Evolutionary conservation across 768 basidiomycete species (phyloP).

Genomic region (Phaffia tasmanica): DNA sequence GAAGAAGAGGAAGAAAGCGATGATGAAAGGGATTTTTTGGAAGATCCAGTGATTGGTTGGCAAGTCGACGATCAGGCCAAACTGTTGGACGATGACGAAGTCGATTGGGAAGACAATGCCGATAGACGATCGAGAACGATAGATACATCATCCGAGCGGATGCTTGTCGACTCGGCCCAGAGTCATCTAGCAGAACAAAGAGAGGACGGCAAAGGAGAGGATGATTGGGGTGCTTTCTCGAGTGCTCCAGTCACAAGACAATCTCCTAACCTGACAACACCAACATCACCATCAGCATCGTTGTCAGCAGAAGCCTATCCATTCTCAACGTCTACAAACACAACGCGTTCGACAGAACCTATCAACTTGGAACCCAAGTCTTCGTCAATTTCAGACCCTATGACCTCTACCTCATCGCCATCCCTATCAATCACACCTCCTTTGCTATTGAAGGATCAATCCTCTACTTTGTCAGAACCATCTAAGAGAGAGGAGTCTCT

Average conservation of each 20-base stretch:
- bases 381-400: background rate
- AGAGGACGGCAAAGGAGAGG: background rate
- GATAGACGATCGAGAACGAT: background rate
- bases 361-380: background rate
- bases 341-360: background rate
- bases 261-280: background rate
- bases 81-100: conserved; percentile 1
- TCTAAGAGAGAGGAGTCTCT: no score
- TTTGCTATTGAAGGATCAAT: no score
- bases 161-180: background rate
- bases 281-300: background rate
- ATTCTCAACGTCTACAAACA: background rate
- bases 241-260: background rate
- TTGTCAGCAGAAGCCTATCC: background rate
- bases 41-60: background rate
- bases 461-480: no score
- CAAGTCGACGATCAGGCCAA: background rate
- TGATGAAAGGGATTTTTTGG: background rate
- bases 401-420: no score
- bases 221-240: conserved; percentile 7
- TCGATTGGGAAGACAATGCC: background rate
- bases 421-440: no score
- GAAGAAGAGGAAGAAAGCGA: conserved; percentile 6
- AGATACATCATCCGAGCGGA: no score
- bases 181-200: no score